Evolutionary conservation across 495 filamentous ascomycete genomes (phyloP).

Genomic region (Neurospora pannonica): DNA sequence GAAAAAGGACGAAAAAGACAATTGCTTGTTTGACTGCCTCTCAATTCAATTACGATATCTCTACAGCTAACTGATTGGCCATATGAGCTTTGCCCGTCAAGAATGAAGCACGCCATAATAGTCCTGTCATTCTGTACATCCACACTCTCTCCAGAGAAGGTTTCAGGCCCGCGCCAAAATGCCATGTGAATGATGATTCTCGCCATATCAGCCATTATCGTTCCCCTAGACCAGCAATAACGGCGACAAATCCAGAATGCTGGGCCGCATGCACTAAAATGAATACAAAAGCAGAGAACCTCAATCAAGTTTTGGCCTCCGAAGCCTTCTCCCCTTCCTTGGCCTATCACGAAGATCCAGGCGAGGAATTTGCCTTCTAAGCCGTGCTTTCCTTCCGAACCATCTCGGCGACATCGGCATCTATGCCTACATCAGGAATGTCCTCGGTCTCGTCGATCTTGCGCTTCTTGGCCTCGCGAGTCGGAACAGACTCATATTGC

Average conservation of each 20-base stretch:
- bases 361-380: not conserved
- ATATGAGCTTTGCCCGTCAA: not conserved
- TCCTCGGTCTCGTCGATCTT: slow-evolving; percentile 53
- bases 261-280: not conserved
- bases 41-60: not conserved
- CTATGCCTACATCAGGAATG: slow-evolving; percentile 63
- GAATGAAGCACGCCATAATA: not conserved
- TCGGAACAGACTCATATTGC: slow-evolving; percentile 34
- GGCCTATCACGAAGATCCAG: not conserved
- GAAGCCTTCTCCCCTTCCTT: not conserved
- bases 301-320: not conserved
- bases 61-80: not conserved
- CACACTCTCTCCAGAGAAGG: not conserved
- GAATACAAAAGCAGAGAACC: not conserved
- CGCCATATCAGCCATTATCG: not conserved
- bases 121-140: not conserved
- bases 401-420: slow-evolving; percentile 77
- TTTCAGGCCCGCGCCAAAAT: not conserved
- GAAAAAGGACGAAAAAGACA: not conserved
- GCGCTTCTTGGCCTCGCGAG: slow-evolving; percentile 64
- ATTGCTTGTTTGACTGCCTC: not conserved
- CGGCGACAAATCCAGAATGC: not conserved
- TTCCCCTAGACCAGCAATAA: not conserved
- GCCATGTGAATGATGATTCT: not conserved
- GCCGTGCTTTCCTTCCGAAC: slow-evolving; percentile 43